Evolutionary conservation across 2,329 filamentous ascomycete genomes (phyloP), one percentile per base, ranked within the genome.

Genomic region (Pseudogymnoascus sp.): DNA sequence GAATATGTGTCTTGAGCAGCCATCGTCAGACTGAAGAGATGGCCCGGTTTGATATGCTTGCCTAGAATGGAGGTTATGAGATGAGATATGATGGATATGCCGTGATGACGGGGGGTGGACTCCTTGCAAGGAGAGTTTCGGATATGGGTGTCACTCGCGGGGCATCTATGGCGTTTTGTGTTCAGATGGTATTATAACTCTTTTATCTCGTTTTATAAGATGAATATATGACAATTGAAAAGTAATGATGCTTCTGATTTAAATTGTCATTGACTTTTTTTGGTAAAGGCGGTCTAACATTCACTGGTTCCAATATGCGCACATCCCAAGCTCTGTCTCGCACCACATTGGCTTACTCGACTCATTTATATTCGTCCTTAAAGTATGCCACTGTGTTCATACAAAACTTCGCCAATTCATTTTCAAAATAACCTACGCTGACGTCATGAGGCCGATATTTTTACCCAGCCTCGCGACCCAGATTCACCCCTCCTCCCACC

Each of bases 1-100:
- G 31, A 29, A 55, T 33, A 63, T 59, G 55, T 37, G 31, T 29
- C n/a, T 42, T 18, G 59, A 60, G 25, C 25, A 35, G 6, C 42
- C n/a, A 25, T 6, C 12, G 42, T 48, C n/a, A 48, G 42, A 12
- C 1, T 21, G 18, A n/a, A n/a, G n/a, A n/a, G n/a, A n/a, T 21
- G 12, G 40, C n/a, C n/a, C n/a, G 21, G 40, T n/a, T 48, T n/a
- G 42, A 13, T 48, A n/a, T 48, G 42, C n/a, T 45, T 18, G 42
- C 3, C 5, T 1, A 4, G 42, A 48, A 27, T 45, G 25, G 21
- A 29, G 42, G 42, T n/a, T 48, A 27, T 29, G 25, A n/a, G 25
- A 48, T 48, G 42, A 27, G 21, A 48, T 48, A 48, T 29, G 42
- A 48, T 48, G 42, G 42, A 48, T 48, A 48, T 48, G 42, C 42